phyloP scores from a whole-genome alignment of 108 stramenopile genomes.

The Fistulifera solaris region DNA sequence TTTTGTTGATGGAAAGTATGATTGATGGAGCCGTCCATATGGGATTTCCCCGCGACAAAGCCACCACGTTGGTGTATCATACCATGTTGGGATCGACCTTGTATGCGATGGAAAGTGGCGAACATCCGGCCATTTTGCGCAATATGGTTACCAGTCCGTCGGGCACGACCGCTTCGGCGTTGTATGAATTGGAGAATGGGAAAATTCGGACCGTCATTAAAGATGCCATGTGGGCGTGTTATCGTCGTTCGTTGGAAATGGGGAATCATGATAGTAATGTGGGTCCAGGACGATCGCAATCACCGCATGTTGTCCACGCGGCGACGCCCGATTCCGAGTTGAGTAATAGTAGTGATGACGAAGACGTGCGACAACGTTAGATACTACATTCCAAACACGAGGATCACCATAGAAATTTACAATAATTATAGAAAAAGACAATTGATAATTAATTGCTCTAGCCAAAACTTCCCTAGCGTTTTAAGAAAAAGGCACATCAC shows the following conservation, averaged over 20 bases:
- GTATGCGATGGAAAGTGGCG: constrained; percentile 78
- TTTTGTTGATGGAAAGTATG: constrained; percentile 90
- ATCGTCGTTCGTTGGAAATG: constrained; percentile 75
- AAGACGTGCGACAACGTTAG: too few species aligned
- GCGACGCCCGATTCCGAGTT: too few species aligned
- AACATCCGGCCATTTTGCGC: constrained; percentile 73
- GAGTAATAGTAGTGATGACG: too few species aligned
- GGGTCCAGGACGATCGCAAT: constrained; percentile 43
- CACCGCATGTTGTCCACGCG: too few species aligned
- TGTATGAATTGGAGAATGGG: constrained; percentile 90
- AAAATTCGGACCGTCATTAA: constrained; percentile 84
- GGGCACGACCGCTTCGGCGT: constrained; percentile 87
- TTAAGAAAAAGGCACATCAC: too few species aligned
- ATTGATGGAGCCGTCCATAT: constrained; percentile 85
- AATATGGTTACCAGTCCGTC: constrained; percentile 91
- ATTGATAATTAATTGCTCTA: too few species aligned
- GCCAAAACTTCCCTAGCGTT: too few species aligned
- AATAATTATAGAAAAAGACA: too few species aligned
- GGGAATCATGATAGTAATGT: constrained; percentile 53
- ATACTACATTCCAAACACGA: too few species aligned
- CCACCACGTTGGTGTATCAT: constrained; percentile 69
- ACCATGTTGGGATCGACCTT: constrained; percentile 70
- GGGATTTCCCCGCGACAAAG: constrained; percentile 76
- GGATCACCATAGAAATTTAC: too few species aligned
- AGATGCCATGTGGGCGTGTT: constrained; percentile 85